Evolutionary conservation across 2,329 filamentous ascomycete genomes (phyloP).

Genomic region (Arthrobotrys sphaeroides): DNA sequence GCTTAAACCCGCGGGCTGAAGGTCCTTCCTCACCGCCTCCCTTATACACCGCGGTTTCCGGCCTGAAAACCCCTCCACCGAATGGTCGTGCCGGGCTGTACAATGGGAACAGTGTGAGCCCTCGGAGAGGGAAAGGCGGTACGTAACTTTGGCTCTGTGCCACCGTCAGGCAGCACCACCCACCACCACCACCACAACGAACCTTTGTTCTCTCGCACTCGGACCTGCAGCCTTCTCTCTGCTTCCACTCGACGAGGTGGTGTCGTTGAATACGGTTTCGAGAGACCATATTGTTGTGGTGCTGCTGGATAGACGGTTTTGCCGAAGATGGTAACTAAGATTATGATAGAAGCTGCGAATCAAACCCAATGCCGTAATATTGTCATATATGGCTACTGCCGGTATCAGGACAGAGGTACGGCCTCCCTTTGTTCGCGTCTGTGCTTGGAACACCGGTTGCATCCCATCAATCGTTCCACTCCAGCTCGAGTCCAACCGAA

Average conservation of each 20-base stretch:
- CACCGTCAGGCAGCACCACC: conserved; percentile 1
- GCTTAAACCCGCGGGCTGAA: conserved; percentile 51
- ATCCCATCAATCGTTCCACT: not conserved
- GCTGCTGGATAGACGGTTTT: not conserved
- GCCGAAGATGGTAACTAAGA: conserved; percentile 38
- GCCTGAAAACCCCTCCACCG: conserved; percentile 52
- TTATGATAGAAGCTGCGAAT: conserved; percentile 65
- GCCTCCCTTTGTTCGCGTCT: not conserved
- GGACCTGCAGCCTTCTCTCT: not conserved
- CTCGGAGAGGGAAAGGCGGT: conserved; percentile 50
- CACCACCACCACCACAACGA: not conserved
- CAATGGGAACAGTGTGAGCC: conserved; percentile 53
- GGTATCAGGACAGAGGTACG: conserved; percentile 83
- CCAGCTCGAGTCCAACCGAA: not conserved
- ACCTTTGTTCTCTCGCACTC: not conserved
- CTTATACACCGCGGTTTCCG: conserved; percentile 50
- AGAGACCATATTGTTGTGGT: not conserved
- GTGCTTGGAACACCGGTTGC: too few relatives aligned
- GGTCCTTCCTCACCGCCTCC: conserved; percentile 53
- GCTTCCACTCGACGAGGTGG: not conserved
- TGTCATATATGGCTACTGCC: conserved; percentile 90
- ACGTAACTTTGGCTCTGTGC: conserved; percentile 36
- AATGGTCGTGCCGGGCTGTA: conserved; percentile 51
- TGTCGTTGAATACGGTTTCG: not conserved
- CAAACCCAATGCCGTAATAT: conserved; percentile 93